These are phyloP conservation scores for Chrysochromulina tobinii DNA, from an alignment of 78 protist genomes.

Conservation along the genomic window DNA sequence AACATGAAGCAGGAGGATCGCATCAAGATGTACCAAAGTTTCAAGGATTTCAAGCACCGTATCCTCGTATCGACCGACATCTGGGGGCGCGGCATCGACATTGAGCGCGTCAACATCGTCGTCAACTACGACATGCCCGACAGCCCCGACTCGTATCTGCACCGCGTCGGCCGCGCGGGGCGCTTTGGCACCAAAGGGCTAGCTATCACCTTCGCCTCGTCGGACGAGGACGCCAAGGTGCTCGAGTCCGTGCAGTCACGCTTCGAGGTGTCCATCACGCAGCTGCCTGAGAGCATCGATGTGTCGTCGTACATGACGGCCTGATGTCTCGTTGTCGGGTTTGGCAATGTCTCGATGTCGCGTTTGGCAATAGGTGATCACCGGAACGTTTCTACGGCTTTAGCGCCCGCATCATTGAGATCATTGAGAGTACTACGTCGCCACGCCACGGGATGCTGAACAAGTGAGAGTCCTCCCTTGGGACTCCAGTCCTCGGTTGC, in stretches of 20 bases:
- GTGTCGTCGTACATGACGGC: constrained; percentile 76
- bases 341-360: too few relatives aligned
- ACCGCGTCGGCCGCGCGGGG: constrained; percentile 99
- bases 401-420: too few relatives aligned
- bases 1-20: constrained; percentile 82
- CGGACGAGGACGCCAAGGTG: constrained; percentile 72
- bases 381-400: too few relatives aligned
- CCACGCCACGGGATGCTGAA: too few relatives aligned
- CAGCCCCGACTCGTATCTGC: constrained; percentile 91
- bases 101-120: constrained; percentile 87
- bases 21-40: constrained; percentile 43
- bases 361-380: too few relatives aligned
- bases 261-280: constrained; percentile 81
- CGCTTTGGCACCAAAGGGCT: constrained; percentile 99
- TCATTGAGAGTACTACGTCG: too few relatives aligned
- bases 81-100: constrained; percentile 98
- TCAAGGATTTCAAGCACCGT: constrained; percentile 93
- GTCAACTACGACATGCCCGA: constrained; percentile 99
- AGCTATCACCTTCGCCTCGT: constrained; percentile 94
- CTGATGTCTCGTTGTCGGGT: neutral
- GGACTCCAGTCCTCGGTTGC: too few relatives aligned
- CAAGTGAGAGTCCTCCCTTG: too few relatives aligned
- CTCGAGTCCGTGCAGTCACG: constrained; percentile 90
- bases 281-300: constrained; percentile 84
- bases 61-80: constrained; percentile 98